These are phyloP conservation scores for Podaxis pistillaris DNA, from an alignment of 768 basidiomycete genomes.

Conservation along the genomic window DNA sequence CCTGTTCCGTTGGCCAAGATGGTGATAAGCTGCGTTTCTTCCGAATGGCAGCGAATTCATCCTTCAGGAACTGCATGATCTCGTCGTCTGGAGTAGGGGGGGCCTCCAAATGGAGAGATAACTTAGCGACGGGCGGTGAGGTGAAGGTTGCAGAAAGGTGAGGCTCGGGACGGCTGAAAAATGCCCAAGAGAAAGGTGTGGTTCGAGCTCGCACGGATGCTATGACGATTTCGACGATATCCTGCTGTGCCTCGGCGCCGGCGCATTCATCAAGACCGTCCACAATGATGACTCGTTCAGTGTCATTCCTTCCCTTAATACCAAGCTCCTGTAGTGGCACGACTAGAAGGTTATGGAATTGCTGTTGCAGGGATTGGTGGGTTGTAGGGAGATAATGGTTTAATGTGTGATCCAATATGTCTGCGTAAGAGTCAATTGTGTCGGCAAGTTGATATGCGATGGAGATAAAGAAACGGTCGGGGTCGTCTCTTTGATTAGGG, in stretches of 20 bases:
- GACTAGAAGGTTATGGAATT: conserved; percentile 1
- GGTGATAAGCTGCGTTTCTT: neutral
- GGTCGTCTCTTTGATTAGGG: neutral
- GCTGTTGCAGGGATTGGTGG: neutral
- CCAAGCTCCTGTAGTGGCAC: neutral
- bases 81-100: neutral
- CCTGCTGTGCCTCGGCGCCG: neutral
- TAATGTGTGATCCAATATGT: neutral
- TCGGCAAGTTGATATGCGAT: neutral
- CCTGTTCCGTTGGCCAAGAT: conserved; percentile 9
- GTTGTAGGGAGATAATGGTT: neutral
- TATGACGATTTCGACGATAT: neutral
- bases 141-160: neutral
- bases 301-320: neutral
- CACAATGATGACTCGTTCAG: neutral
- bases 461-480: neutral
- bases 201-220: neutral
- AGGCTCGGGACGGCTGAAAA: neutral
- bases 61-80: neutral
- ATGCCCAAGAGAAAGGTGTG: neutral
- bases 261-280: conserved; percentile 12
- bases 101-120: neutral
- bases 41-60: neutral
- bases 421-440: neutral
- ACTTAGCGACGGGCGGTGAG: neutral